Base-by-base conservation (phyloP, 192 early-diverging fungal genomes). In the Bifiguratus adelaidae region DNA sequence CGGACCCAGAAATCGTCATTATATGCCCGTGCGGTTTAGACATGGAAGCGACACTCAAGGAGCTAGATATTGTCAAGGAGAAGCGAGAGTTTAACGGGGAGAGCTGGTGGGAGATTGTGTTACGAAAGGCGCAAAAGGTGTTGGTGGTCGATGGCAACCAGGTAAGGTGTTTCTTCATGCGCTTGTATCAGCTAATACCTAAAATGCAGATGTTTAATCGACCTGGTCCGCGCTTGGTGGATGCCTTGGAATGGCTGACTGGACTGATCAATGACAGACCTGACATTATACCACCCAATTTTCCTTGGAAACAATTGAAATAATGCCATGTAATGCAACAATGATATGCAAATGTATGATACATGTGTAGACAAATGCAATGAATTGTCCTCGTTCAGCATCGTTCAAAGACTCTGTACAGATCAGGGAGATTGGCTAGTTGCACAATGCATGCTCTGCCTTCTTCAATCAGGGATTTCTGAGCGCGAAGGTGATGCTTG, bases 331-430 rank as follows among this genome's bases (percentile, higher is more conserved):
- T n/a, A n/a, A n/a, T n/a, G n/a, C n/a, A n/a, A n/a, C n/a, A n/a
- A n/a, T n/a, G n/a, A n/a, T n/a, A n/a, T n/a, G n/a, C n/a, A n/a
- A n/a, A n/a, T n/a, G n/a, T n/a, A n/a, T n/a, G n/a, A n/a, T n/a
- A n/a, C n/a, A n/a, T n/a, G n/a, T n/a, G n/a, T 35, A 2, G 13
- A 35, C 34, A 35, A 35, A 30, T 30, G 28, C 12, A n/a, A 12
- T 51, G 7, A n/a, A n/a, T n/a, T n/a, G n/a, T n/a, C n/a, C n/a
- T n/a, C n/a, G n/a, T n/a, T 65, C 70, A 97, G 61, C 94, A 98
- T n/a, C 95, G 67, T 53, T 98, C 95, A 78, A 98, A 98, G 28
- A 96, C 83, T 21, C 81, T 87, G 63, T 98, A 98, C 21, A 98
- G 67, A 51, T 96, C 91, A 18, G 83, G 78, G 44, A 93, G 68